Conservation (phyloP, 257 asterid species). For the Plantago major region DNA sequence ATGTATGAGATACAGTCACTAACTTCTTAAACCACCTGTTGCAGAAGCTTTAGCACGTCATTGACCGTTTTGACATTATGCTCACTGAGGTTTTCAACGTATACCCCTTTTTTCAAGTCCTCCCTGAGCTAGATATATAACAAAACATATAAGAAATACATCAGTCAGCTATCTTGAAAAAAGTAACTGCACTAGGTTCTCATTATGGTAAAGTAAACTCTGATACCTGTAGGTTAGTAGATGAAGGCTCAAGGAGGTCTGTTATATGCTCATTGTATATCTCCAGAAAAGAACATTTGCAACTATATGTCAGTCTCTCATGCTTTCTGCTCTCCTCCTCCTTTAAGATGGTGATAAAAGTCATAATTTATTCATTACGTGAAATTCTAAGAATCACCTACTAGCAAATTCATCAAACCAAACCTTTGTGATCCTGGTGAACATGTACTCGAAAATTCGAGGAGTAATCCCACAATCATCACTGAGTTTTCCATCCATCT, state of each 20-base stretch:
- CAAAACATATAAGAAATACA: slow-evolving; percentile 7
- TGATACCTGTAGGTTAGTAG: slow-evolving; percentile 69
- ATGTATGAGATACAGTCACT: no score
- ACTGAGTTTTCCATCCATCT: slow-evolving; percentile 45
- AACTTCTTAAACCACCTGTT: slow-evolving; percentile 54
- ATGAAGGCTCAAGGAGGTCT: slow-evolving; percentile 88
- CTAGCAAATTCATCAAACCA: slow-evolving; percentile 11
- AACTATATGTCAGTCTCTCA: slow-evolving; percentile 66
- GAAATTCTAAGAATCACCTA: neutral
- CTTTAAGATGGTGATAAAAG: slow-evolving; percentile 32
- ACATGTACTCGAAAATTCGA: slow-evolving; percentile 68
- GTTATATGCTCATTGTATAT: slow-evolving; percentile 89
- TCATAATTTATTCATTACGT: slow-evolving; percentile 12
- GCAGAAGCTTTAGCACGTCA: slow-evolving; percentile 62
- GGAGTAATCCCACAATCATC: slow-evolving; percentile 80
- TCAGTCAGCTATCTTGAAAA: slow-evolving; percentile 4
- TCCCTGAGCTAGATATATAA: slow-evolving; percentile 59
- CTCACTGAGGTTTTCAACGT: slow-evolving; percentile 80
- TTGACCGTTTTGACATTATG: slow-evolving; percentile 54
- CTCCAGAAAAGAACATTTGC: slow-evolving; percentile 88
- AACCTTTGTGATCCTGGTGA: slow-evolving; percentile 72
- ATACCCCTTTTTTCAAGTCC: slow-evolving; percentile 78
- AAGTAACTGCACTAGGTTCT: neutral
- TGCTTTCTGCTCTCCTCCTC: slow-evolving; percentile 66
- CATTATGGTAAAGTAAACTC: slow-evolving; percentile 15